phyloP scores from a whole-genome alignment of 2,329 filamentous ascomycete genomes.

The Calonectria honghensis region DNA sequence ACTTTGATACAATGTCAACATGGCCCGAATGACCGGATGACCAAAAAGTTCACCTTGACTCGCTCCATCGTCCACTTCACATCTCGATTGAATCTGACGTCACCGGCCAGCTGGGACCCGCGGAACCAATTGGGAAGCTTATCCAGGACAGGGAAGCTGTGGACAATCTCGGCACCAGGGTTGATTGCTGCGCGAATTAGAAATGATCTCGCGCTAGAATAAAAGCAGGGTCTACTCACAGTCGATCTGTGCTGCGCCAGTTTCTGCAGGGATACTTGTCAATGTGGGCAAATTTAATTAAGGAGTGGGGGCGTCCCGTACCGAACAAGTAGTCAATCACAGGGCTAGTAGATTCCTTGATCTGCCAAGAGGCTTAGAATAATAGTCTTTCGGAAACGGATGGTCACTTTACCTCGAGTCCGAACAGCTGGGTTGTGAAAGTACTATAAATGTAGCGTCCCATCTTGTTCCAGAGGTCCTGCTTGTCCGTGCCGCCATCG shows the following conservation, averaged over 20 bases:
- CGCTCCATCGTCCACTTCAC: not conserved
- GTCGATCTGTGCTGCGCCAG: not conserved
- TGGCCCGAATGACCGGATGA: not conserved
- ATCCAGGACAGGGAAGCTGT: not conserved
- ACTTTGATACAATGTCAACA: not conserved
- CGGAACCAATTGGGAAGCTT: constrained; percentile 3
- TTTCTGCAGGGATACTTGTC: not conserved
- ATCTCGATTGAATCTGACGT: not conserved
- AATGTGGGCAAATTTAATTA: not conserved
- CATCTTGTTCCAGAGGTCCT: not conserved
- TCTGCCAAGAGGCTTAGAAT: not conserved
- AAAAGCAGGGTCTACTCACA: not conserved
- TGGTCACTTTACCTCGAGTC: not conserved
- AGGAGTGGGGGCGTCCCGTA: not conserved
- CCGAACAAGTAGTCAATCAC: constrained; percentile 12
- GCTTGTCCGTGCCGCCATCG: not conserved
- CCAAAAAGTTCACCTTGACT: not conserved
- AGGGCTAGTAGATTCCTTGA: constrained; percentile 3
- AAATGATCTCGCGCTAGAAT: too few species aligned
- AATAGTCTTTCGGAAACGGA: too few species aligned
- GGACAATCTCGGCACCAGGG: not conserved
- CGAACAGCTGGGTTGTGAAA: not conserved
- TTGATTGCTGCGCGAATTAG: not conserved
- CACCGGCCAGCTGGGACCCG: not conserved
- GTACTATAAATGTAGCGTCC: not conserved